Base-by-base conservation (phyloP, 352 stramenopile genomes). In the Peronospora destructor region DNA sequence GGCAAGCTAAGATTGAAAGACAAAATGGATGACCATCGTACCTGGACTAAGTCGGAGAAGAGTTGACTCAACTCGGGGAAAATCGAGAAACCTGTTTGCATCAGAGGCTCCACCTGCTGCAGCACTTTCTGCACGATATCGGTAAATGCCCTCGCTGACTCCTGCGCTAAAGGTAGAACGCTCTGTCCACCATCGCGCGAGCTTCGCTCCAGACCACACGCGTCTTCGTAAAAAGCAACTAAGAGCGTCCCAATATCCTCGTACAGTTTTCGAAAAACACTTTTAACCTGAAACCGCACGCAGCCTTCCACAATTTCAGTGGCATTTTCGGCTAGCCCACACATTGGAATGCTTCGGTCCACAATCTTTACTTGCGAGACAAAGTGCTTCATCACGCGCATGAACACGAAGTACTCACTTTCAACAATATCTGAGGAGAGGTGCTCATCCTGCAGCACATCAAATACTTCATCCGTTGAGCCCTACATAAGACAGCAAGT, bases 301-400 rank as follows among this genome's bases (percentile, higher is more conserved):
- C 77, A 87, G 13, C 54, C 72, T 34, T 85, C 71, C 7, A 87
- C 63, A 28, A 80, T 70, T 35, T 84, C 62, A 9, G 70, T 71
- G 12, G 76, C 76, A 17, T 55, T 61, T 34, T 53, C 51, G n/a
- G 64, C 61, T 9, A 87, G 41, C 12, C 66, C 55, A 21, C 67
- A 82, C 13, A 77, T 71, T n/a, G 77, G 80, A 14, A 87, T 69
- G 14, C 77, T 66, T 16, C 44, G 60, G 33, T 86, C 68, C 16
- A 87, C 60, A 28, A 70, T 53, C 32, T 77, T 73, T 37, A 87
- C 75, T 52, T 81, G 60, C 3, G 71, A 57, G 8, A 91, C 60
- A 61, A 91, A 89, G 34, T 77, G 53, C 50, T 89, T 87, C 40
- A 93, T 68, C 44, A 89, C 76, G 43, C 68, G 77, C 83, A 93